Percentiles rank a stretch among this genome's conserved stretches.
Evolutionary conservation across 2,329 filamentous ascomycete genomes (phyloP).

Genomic region (Neoscytalidium dimidiatum): DNA sequence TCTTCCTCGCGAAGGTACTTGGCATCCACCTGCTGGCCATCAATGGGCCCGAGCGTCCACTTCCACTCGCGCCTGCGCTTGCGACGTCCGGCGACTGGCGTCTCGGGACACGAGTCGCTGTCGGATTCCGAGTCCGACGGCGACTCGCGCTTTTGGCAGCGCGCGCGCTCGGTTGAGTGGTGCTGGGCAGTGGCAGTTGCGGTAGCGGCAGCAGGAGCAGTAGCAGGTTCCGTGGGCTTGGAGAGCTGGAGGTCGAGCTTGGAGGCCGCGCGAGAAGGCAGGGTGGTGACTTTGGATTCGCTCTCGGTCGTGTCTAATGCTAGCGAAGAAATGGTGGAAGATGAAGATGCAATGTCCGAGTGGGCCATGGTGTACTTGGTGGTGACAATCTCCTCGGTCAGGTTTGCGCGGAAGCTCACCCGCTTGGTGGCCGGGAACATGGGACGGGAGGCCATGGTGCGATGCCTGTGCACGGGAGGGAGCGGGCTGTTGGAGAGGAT

Average conservation of each 20-base stretch:
- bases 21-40: slow-evolving; percentile 19
- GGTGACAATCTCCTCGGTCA: slow-evolving; percentile 62
- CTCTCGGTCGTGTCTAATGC: slow-evolving; percentile 26
- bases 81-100: slow-evolving; percentile 54
- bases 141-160: slow-evolving; percentile 48
- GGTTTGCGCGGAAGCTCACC: slow-evolving; percentile 57
- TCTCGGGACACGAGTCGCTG: slow-evolving; percentile 51
- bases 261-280: slow-evolving; percentile 15
- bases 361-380: slow-evolving; percentile 57
- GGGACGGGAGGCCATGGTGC: slow-evolving; percentile 44
- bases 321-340: slow-evolving; percentile 34
- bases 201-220: neutral
- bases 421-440: slow-evolving; percentile 59
- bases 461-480: slow-evolving; percentile 33
- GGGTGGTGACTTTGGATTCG: neutral
- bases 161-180: slow-evolving; percentile 23
- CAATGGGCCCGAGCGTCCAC: slow-evolving; percentile 57
- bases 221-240: neutral
- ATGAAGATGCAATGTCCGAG: slow-evolving; percentile 53
- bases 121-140: slow-evolving; percentile 42
- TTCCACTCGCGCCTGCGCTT: slow-evolving; percentile 59
- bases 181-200: neutral
- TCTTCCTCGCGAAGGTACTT: slow-evolving; percentile 5
- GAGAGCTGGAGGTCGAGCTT: neutral
- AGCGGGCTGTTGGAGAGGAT: slow-evolving; percentile 50